A percentile compares a stretch with the other conserved stretches of the same genome.
These are phyloP conservation scores for Aspergillus biplanus DNA, from an alignment of 495 filamentous ascomycete genomes.

Conservation along the genomic window DNA sequence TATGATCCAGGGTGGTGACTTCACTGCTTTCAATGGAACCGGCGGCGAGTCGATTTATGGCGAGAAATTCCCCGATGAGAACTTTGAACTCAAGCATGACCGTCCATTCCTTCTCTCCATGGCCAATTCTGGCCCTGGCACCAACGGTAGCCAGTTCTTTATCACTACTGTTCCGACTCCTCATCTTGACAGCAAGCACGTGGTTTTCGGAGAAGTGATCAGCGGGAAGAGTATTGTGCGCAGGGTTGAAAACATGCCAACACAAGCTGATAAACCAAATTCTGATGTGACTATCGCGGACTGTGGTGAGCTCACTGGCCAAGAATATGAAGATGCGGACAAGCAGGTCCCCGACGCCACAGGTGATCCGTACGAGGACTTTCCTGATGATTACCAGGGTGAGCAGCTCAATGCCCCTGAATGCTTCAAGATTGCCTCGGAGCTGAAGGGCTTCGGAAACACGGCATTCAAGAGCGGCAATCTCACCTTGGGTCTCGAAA, in stretches of 20 bases:
- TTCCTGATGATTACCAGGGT: conserved; percentile 83
- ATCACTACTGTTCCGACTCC: conserved; percentile 91
- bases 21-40: conserved; percentile 93
- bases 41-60: conserved; percentile 98
- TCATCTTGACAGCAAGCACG: conserved; percentile 95
- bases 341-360: conserved; percentile 73
- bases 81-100: conserved; percentile 91
- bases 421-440: conserved; percentile 70
- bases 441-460: conserved; percentile 91
- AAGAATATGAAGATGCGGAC: conserved; percentile 63
- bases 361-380: conserved; percentile 95
- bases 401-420: conserved; percentile 59
- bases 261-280: conserved; percentile 78
- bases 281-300: conserved; percentile 75
- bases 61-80: conserved; percentile 97
- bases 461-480: conserved; percentile 84
- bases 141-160: conserved; percentile 99
- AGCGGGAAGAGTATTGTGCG: conserved; percentile 89
- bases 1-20: conserved; percentile 99
- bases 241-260: conserved; percentile 86
- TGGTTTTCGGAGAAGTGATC: conserved; percentile 63
- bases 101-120: conserved; percentile 94
- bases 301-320: conserved; percentile 81
- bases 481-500: conserved; percentile 72
- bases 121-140: conserved; percentile 93